These are phyloP conservation scores for Rosa persica DNA, from an alignment of 306 rosid genomes.

Conservation along the genomic window DNA sequence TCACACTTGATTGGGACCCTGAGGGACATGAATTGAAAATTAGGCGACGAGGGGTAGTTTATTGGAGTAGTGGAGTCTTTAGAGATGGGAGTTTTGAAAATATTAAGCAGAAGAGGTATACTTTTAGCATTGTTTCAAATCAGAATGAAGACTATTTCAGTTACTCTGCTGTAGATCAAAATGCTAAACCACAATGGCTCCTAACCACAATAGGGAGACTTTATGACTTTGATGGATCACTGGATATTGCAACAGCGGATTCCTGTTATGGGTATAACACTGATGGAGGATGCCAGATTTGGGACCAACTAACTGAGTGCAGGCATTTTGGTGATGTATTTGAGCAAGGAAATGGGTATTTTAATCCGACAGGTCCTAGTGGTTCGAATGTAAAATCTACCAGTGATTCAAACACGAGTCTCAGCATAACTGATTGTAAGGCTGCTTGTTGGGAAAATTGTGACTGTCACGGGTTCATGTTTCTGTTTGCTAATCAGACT, in stretches of 20 bases:
- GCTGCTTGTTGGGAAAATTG: conserved; percentile 13
- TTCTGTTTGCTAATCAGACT: background rate
- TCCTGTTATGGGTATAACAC: background rate
- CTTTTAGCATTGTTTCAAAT: background rate
- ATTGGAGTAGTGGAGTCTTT: conserved; percentile 15
- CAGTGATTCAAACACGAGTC: background rate
- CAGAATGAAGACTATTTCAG: conserved; percentile 3
- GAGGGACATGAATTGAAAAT: background rate
- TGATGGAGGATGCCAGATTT: background rate
- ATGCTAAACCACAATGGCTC: background rate
- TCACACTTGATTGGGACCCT: conserved; percentile 12
- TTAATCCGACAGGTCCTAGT: background rate
- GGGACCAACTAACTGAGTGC: background rate
- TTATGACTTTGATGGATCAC: background rate
- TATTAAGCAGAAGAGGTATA: background rate
- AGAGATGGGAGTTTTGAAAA: conserved; percentile 3
- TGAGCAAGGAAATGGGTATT: background rate
- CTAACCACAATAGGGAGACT: background rate
- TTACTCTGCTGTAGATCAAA: conserved; percentile 19
- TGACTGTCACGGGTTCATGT: conserved; percentile 9
- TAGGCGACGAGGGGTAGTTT: background rate
- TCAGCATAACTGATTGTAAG: conserved; percentile 1
- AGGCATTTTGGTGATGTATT: background rate
- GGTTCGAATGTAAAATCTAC: too few relatives aligned
- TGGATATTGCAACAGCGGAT: background rate